Evolutionary conservation across 2,329 filamentous ascomycete species (phyloP).

Genomic region (Claviceps sorghi): DNA sequence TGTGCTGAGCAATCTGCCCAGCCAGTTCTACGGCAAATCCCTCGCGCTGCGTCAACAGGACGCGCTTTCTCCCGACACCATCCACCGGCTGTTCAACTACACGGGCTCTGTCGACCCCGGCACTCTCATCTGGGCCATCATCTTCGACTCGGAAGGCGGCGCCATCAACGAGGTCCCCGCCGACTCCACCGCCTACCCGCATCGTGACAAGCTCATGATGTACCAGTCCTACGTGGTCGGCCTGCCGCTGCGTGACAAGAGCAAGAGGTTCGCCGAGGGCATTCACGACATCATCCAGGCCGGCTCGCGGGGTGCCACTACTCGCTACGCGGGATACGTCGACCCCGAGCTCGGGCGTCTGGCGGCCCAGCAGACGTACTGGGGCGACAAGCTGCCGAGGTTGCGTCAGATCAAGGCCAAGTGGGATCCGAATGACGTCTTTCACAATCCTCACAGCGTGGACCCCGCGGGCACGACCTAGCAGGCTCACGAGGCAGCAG

Average conservation of each 20-base stretch:
- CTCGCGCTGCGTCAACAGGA: slow-evolving; percentile 37
- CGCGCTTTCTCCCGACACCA: slow-evolving; percentile 28
- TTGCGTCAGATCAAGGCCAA: slow-evolving; percentile 35
- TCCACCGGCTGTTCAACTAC: slow-evolving; percentile 38
- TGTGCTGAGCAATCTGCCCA: slow-evolving; percentile 30
- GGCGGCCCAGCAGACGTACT: slow-evolving; percentile 36
- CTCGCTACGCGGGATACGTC: slow-evolving; percentile 50
- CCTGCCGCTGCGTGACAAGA: slow-evolving; percentile 29
- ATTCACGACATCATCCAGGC: slow-evolving; percentile 30
- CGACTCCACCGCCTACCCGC: slow-evolving; percentile 45
- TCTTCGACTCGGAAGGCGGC: slow-evolving; percentile 48
- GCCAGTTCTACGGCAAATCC: slow-evolving; percentile 43
- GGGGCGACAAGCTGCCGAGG: slow-evolving; percentile 34
- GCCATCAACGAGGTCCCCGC: slow-evolving; percentile 40
- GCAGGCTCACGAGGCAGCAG: slow-evolving; percentile 39
- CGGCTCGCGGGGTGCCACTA: slow-evolving; percentile 24
- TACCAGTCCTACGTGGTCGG: slow-evolving; percentile 47
- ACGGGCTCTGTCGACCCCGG: slow-evolving; percentile 33
- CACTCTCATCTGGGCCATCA: slow-evolving; percentile 43
- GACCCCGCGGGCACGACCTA: slow-evolving; percentile 35
- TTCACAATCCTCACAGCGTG: slow-evolving; percentile 46
- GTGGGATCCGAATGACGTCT: slow-evolving; percentile 39
- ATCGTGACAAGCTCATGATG: slow-evolving; percentile 50
- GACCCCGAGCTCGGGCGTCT: slow-evolving; percentile 32
- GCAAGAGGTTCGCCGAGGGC: slow-evolving; percentile 34